Base-by-base conservation (phyloP, 23 red algal genomes). In the Chondrus crispus region DNA sequence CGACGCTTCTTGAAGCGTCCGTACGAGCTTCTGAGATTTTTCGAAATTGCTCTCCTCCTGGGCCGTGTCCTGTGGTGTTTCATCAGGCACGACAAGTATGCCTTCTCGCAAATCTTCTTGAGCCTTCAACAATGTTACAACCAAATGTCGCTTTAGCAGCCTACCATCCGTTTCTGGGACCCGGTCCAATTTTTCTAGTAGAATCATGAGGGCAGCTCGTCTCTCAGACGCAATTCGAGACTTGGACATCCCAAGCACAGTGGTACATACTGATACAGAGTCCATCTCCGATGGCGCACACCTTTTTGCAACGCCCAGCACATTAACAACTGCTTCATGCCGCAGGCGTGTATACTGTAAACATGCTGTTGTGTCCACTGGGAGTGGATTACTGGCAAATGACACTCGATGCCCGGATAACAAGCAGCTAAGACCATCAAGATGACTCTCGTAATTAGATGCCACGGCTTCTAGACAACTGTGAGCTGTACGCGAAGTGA, bases 401-500 rank as follows among this genome's bases (percentile, higher is more conserved):
- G n/a, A n/a, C n/a, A n/a, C n/a, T n/a, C n/a, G n/a, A n/a, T n/a
- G n/a, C n/a, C n/a, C n/a, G n/a, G n/a, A n/a, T n/a, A n/a, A n/a
- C n/a, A n/a, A n/a, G n/a, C 2, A 19, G 18, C 48, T 5, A 16
- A 80, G 4, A 8, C 11, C 62, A 4, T 57, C 36, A 2, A 86
- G n/a, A 28, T 72, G 46, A 32, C 47, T 22, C 24, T 86, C 60
- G 1, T 9, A 29, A 13, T 86, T 48, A 11, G 43, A 48, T 4
- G 18, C 45, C 16, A 86, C 36, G n/a, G 58, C 16, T 36, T 44
- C 8, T 12, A 86, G 39, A 73, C 69, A 72, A 2, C 19, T 64
- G 10, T 86, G 62, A 1, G 44, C 68, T 32, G 82, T 86, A 7
- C 62, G 62, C 47, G 58, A 86, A 52, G 57, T 73, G 53, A 73